Base-by-base conservation (phyloP, 169 alveolate genomes). In the Babesia ovis region DNA sequence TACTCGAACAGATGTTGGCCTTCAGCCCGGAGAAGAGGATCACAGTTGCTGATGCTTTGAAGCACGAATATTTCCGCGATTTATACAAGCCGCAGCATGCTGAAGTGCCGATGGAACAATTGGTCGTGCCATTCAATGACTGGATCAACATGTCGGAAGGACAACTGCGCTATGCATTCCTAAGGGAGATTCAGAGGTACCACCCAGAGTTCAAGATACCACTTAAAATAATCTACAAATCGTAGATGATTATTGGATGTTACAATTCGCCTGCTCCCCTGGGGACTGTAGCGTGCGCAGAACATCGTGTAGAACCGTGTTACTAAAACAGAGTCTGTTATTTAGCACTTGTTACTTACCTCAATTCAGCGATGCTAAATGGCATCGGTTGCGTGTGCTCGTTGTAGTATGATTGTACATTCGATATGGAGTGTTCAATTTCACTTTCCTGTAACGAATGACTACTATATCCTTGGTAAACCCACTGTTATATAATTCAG, bases 11-110 rank as follows among this genome's bases (percentile, higher is more conserved):
- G 54, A 95, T 96, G 98, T 89, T 96, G 77, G 93, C 86, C 25
- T 95, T 95, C 90, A 91, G 94, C 82, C 98, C 99, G 18, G 70
- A 77, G 12, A 86, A 94, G 67, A 90, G 99, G 64, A 93, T 96
- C 32, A 93, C 97, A 18, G 94, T 94, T 60, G 94, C 90, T 29
- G 95, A 93, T 22, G 97, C 98, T 20, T 87, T 97, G n/a, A 85
- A 89, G 45, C 98, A 96, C 75, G 96, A 97, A 8, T 94, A 93
- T 82, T 92, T 97, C 69, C 92, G 92, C 51, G 93, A 89, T 46
- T 92, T 95, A 27, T 79, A 79, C 68, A 76, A 68, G 41, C 83
- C 87, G 45, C 69, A 77, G 31, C 84, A 75, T 70, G 60, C 31
- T 27, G 72, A 48, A 50, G 37, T 42, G 18, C 48, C 48, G 16